Percentiles rank a stretch among this genome's conserved stretches.
Evolutionary conservation across 306 rosid genomes (phyloP).

Genomic region (Prosopis cineraria): DNA sequence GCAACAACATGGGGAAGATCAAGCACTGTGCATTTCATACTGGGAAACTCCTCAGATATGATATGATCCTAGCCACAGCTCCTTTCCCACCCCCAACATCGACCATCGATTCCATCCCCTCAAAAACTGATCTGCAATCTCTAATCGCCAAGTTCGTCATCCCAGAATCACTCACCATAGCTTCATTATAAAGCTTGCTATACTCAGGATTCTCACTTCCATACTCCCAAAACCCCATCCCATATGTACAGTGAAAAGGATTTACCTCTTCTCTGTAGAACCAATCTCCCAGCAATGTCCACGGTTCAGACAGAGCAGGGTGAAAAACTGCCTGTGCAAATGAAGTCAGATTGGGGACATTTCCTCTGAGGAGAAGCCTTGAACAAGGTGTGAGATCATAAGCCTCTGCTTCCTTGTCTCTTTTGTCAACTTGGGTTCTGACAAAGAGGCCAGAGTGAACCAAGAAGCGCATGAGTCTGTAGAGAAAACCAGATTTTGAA

Average conservation of each 20-base stretch:
- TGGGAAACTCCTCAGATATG: neutral
- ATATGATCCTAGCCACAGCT: neutral
- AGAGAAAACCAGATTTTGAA: slow-evolving; percentile 24
- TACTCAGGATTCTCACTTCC: slow-evolving; percentile 9
- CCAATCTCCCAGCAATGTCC: slow-evolving; percentile 21
- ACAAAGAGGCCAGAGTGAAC: slow-evolving; percentile 45
- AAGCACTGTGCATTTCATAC: neutral
- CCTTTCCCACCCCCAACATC: slow-evolving; percentile 12
- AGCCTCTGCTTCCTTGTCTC: slow-evolving; percentile 7
- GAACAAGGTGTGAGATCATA: slow-evolving; percentile 10
- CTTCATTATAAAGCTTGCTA: slow-evolving; percentile 15
- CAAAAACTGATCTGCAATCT: slow-evolving; percentile 38
- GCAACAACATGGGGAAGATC: slow-evolving; percentile 22
- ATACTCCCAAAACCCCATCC: slow-evolving; percentile 37
- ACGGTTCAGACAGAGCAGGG: neutral
- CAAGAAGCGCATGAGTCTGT: slow-evolving; percentile 45
- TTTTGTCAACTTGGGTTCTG: slow-evolving; percentile 6
- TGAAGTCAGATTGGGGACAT: neutral
- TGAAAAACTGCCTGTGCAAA: neutral
- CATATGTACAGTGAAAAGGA: slow-evolving; percentile 31
- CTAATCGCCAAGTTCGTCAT: slow-evolving; percentile 38
- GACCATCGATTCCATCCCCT: slow-evolving; percentile 32
- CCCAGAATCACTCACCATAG: slow-evolving; percentile 41
- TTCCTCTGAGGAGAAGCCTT: slow-evolving; percentile 3
- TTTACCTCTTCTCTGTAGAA: slow-evolving; percentile 12